Evolutionary conservation across 345 rosid species (phyloP), one percentile per base, ranked within the genome.

Genomic region (Salix viminalis): DNA sequence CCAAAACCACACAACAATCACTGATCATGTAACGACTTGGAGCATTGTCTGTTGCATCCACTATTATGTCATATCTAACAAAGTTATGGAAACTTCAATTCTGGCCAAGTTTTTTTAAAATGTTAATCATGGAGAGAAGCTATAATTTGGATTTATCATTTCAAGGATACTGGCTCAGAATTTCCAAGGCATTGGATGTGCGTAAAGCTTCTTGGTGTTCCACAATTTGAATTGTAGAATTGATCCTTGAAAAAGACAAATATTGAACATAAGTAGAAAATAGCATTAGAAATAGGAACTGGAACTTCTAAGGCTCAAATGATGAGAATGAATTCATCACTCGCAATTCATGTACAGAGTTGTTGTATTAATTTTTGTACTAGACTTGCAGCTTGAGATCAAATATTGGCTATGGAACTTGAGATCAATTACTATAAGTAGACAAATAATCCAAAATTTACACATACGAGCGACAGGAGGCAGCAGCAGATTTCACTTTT

Each of bases 1-100:
- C 93, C 81, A 91, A 77, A 79, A 96, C 86, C 69, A 91, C 97
- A 71, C 99, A 96, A 72, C 98, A 96, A 90, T 96, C 98, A 78
- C 91, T 93, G 81, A 93, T 96, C 97, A 93, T 88, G 88, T 96
- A 96, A 67, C 97, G 97, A 71, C 99, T 93, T 58, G 99, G 98
- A 60, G 98, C 92, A 85, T 93, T 96, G 79, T 96, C 99, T 0
- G 97, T 94, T 71, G 97, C 99, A 84, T 94, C 99, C 24, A 94
- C 91, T 34, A 91, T 81, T 62, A 94, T 69, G 83, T 93, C 97
- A 80, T 92, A 94, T 87, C 99, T 94, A 77, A 28, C 74, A 74
- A 71, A 42, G 73, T 87, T 30, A 87, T 0, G 88, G 92, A 84
- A 68, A 81, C 67, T 70, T 67, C 28, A 52, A 69, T 50, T 41